Conservation (phyloP, 192 early-diverging fungal genomes). For the Coemansia sp. region DNA sequence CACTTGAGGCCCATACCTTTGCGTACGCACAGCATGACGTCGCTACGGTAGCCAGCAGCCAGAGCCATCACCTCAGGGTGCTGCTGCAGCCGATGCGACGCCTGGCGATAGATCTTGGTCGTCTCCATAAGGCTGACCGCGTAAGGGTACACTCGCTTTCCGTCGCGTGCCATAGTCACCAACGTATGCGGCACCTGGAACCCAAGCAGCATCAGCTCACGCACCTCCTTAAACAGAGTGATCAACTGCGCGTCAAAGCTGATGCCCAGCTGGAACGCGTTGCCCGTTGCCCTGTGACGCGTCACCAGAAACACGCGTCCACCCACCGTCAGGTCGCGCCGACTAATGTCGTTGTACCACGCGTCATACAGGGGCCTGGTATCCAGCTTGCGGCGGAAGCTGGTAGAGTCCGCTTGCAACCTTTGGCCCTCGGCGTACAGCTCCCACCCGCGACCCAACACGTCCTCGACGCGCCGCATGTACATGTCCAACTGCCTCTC, state of each 20-base stretch:
- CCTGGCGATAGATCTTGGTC: conserved; percentile 87
- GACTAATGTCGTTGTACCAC: conserved; percentile 84
- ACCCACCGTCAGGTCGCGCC: conserved; percentile 76
- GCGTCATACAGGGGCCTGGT: conserved; percentile 85
- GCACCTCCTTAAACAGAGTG: conserved; percentile 98
- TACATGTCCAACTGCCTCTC: conserved; percentile 93
- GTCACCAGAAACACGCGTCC: conserved; percentile 90
- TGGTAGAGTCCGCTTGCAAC: conserved; percentile 78
- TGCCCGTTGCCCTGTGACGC: conserved; percentile 70
- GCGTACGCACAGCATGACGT: conserved; percentile 83
- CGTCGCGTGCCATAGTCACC: conserved; percentile 88
- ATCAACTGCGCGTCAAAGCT: conserved; percentile 95
- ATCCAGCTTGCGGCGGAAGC: conserved; percentile 93
- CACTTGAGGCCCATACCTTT: conserved; percentile 76
- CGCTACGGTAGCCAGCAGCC: conserved; percentile 91
- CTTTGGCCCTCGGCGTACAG: conserved; percentile 95
- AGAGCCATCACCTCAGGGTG: conserved; percentile 74
- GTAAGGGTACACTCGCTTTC: conserved; percentile 96
- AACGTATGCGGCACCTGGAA: conserved; percentile 92
- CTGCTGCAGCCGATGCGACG: conserved; percentile 71
- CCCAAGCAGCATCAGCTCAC: conserved; percentile 93
- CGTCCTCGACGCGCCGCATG: conserved; percentile 97
- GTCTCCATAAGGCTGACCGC: conserved; percentile 96
- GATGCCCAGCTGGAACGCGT: conserved; percentile 75
- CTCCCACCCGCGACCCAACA: conserved; percentile 97